These are phyloP conservation scores for Silene coronaria DNA, from an alignment of 179 eudicot genomes.

Conservation along the genomic window DNA sequence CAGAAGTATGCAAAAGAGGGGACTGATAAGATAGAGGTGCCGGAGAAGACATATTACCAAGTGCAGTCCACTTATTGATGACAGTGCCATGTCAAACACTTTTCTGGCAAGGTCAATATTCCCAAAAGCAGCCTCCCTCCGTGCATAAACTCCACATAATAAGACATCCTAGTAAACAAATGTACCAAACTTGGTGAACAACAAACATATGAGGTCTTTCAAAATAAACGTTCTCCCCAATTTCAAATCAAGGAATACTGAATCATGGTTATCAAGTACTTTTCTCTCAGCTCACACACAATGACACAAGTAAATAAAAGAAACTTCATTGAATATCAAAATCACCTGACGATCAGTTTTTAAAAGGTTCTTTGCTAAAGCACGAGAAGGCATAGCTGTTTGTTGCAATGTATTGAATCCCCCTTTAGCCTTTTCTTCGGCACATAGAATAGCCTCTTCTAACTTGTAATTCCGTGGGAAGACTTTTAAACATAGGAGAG, in stretches of 20 bases:
- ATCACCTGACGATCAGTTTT: slow-evolving; percentile 89
- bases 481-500: slow-evolving; percentile 53
- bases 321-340: neutral
- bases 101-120: slow-evolving; percentile 83
- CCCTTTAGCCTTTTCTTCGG: slow-evolving; percentile 66
- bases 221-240: neutral
- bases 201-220: slow-evolving; percentile 11
- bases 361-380: slow-evolving; percentile 76
- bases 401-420: slow-evolving; percentile 33
- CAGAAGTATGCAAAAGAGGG: neutral
- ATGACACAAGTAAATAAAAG: neutral
- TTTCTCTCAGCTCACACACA: neutral
- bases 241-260: neutral
- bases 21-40: slow-evolving; percentile 9
- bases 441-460: slow-evolving; percentile 75
- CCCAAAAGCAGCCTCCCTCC: slow-evolving; percentile 80
- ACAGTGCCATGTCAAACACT: slow-evolving; percentile 94
- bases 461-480: slow-evolving; percentile 71
- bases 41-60: slow-evolving; percentile 35
- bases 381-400: slow-evolving; percentile 67
- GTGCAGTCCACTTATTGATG: slow-evolving; percentile 60
- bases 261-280: slow-evolving; percentile 6
- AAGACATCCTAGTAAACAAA: slow-evolving; percentile 58
- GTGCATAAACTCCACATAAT: slow-evolving; percentile 92
- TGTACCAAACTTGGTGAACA: neutral